phyloP scores from a whole-genome alignment of 2,329 filamentous ascomycete species.

The Scedosporium aurantiacum region DNA sequence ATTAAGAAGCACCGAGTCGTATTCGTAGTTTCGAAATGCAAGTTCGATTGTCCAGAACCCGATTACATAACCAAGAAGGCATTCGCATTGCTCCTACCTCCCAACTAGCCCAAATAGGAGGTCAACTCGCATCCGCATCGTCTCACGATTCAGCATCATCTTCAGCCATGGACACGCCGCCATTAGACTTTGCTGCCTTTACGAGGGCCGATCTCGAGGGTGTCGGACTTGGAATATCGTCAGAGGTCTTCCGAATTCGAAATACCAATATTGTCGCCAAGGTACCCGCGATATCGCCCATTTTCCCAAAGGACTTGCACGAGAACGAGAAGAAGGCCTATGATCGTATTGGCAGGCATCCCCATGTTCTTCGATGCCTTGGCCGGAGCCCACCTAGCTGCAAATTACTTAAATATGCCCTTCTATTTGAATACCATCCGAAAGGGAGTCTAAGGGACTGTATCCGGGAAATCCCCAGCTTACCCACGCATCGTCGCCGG shows the following conservation, averaged over 20 bases:
- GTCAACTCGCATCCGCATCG: too few species aligned
- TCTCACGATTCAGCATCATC: too few species aligned
- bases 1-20: too few species aligned
- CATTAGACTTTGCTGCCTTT: too few species aligned
- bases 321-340: background rate
- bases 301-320: background rate
- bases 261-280: conserved; percentile 2
- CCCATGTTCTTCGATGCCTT: background rate
- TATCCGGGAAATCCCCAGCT: background rate
- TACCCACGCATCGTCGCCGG: background rate
- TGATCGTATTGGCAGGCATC: background rate
- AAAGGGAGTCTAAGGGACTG: background rate
- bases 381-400: background rate
- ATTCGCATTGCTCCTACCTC: too few species aligned
- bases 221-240: background rate
- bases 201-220: background rate
- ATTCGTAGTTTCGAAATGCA: too few species aligned
- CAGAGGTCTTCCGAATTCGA: background rate
- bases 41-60: too few species aligned
- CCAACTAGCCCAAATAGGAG: too few species aligned
- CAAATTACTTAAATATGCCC: background rate
- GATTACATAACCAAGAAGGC: too few species aligned
- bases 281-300: background rate
- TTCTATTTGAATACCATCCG: background rate
- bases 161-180: too few species aligned